Evolutionary conservation across 116 monocot species (phyloP).

Genomic region (Posidonia oceanica): DNA sequence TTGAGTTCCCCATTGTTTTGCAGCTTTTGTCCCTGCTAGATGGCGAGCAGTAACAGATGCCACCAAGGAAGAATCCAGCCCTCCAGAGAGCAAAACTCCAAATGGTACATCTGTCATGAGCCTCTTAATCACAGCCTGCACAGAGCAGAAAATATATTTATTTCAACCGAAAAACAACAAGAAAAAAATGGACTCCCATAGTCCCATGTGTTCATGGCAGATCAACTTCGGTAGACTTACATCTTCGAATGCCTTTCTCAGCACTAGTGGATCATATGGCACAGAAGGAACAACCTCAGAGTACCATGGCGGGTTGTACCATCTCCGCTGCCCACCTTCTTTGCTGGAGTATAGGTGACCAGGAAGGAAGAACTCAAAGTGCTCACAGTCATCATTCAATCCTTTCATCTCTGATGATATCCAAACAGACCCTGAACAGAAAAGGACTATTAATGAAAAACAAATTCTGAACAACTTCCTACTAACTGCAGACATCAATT

Average conservation of each 20-base stretch:
- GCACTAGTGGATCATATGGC: slow-evolving; percentile 52
- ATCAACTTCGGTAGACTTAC: slow-evolving; percentile 20
- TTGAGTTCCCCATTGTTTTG: slow-evolving; percentile 64
- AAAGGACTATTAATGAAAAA: neutral
- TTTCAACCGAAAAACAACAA: neutral
- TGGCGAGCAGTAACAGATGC: slow-evolving; percentile 66
- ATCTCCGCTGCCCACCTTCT: slow-evolving; percentile 32
- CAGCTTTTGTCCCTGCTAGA: slow-evolving; percentile 54
- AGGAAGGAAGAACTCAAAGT: slow-evolving; percentile 71
- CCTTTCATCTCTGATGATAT: slow-evolving; percentile 89
- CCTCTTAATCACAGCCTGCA: slow-evolving; percentile 67
- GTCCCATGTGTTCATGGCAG: neutral
- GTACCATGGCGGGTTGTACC: slow-evolving; percentile 74
- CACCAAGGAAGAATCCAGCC: slow-evolving; percentile 76
- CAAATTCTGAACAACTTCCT: neutral
- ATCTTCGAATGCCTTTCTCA: slow-evolving; percentile 74
- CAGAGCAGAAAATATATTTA: neutral
- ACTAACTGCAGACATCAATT: too few relatives aligned
- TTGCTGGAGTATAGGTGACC: slow-evolving; percentile 79
- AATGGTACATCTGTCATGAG: slow-evolving; percentile 90
- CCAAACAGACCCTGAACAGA: slow-evolving; percentile 62
- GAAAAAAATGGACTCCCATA: neutral
- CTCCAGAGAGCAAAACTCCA: slow-evolving; percentile 70
- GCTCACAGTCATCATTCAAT: slow-evolving; percentile 66
- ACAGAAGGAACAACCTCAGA: slow-evolving; percentile 42